phyloP scores from a whole-genome alignment of 805 yeast species.

The Barnettozyma sp. region DNA sequence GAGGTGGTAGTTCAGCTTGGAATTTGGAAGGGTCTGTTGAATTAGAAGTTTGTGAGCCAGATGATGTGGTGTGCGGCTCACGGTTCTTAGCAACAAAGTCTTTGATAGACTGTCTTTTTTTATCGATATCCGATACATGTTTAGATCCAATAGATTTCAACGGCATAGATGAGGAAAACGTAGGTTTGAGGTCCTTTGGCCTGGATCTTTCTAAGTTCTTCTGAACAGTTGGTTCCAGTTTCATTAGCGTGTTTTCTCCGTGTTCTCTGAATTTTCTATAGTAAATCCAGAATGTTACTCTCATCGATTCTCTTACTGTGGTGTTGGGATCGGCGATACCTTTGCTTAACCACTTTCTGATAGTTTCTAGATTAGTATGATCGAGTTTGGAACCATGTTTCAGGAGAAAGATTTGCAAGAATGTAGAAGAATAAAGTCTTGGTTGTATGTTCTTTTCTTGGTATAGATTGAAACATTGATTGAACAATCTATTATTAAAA shows the following conservation, averaged over 20 bases:
- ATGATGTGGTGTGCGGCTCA: conserved; percentile 32
- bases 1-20: conserved; percentile 3
- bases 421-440: conserved; percentile 57
- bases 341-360: conserved; percentile 46
- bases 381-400: conserved; percentile 37
- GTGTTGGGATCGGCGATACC: conserved; percentile 78
- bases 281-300: conserved; percentile 69
- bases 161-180: conserved; percentile 12
- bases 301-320: conserved; percentile 66
- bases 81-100: conserved; percentile 39
- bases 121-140: conserved; percentile 8
- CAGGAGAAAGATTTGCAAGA: conserved; percentile 59
- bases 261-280: conserved; percentile 45
- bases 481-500: conserved; percentile 44
- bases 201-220: conserved; percentile 58
- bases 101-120: conserved; percentile 40
- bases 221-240: conserved; percentile 31
- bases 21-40: conserved; percentile 2
- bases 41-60: conserved; percentile 27
- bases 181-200: conserved; percentile 33
- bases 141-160: conserved; percentile 9
- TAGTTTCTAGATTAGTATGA: conserved; percentile 30
- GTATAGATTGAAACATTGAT: conserved; percentile 43
- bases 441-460: conserved; percentile 69
- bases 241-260: conserved; percentile 31